These are phyloP conservation scores for Sisymbrium irio DNA, from an alignment of 345 rosid genomes.

Conservation along the genomic window DNA sequence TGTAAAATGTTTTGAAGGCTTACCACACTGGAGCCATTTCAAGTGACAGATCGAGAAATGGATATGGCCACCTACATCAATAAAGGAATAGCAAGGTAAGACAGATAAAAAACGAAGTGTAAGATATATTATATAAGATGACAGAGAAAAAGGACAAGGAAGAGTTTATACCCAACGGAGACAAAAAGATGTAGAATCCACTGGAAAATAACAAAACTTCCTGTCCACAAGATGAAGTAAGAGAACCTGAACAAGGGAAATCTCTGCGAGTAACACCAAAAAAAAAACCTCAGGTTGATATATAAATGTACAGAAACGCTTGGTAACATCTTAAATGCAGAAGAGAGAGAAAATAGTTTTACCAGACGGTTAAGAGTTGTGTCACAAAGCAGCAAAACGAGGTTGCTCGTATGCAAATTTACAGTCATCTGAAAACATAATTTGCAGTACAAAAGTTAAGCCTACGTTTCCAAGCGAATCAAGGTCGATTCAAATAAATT, in stretches of 20 bases:
- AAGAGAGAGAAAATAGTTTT: not conserved
- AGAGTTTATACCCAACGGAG: slow-evolving; percentile 39
- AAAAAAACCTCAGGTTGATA: not conserved
- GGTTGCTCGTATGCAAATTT: slow-evolving; percentile 60
- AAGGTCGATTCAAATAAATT: not conserved
- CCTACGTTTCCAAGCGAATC: not conserved
- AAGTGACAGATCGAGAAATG: slow-evolving; percentile 58
- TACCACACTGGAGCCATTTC: slow-evolving; percentile 64
- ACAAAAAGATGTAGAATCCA: slow-evolving; percentile 57
- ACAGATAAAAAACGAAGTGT: slow-evolving; percentile 2
- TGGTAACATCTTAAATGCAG: not conserved
- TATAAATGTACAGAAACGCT: not conserved
- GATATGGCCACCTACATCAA: slow-evolving; percentile 68
- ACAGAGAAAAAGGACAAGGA: not conserved
- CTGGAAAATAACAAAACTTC: slow-evolving; percentile 52
- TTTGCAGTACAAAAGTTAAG: not conserved
- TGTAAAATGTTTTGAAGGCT: slow-evolving; percentile 19
- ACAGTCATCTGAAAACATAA: slow-evolving; percentile 53
- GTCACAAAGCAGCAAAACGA: slow-evolving; percentile 56
- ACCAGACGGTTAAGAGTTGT: slow-evolving; percentile 60
- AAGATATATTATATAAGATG: not conserved
- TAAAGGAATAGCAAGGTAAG: not conserved
- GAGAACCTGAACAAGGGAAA: slow-evolving; percentile 65
- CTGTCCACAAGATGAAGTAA: slow-evolving; percentile 67
- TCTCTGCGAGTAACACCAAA: slow-evolving; percentile 39